These are phyloP conservation scores for Tolypocladium sp. DNA, from an alignment of 2,329 filamentous ascomycete genomes.

Conservation along the genomic window DNA sequence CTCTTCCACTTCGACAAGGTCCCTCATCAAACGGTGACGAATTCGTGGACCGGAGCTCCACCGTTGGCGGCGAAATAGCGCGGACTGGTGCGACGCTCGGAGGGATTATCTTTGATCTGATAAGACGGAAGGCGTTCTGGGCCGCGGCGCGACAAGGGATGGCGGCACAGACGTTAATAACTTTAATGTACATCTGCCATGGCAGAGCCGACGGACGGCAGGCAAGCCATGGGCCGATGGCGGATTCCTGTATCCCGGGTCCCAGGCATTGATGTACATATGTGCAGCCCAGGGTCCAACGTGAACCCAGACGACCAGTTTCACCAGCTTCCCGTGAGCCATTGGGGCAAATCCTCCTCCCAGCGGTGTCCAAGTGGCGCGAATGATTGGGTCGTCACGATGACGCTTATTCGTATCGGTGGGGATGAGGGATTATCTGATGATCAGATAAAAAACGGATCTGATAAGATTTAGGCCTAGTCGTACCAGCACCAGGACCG, in stretches of 20 bases:
- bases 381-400: neutral
- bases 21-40: neutral
- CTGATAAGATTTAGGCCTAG: slow-evolving; percentile 24
- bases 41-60: neutral
- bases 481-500: no score
- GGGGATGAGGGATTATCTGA: slow-evolving; percentile 40
- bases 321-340: neutral
- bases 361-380: neutral
- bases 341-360: neutral
- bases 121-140: neutral
- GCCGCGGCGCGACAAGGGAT: neutral
- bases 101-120: neutral
- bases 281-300: neutral
- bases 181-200: neutral
- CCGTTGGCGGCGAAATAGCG: neutral
- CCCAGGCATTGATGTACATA: neutral
- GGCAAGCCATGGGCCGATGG: neutral
- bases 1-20: neutral
- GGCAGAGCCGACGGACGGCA: no score
- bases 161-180: neutral
- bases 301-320: neutral
- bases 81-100: neutral
- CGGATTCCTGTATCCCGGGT: neutral
- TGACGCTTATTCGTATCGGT: slow-evolving; percentile 4
- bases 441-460: slow-evolving; percentile 44